Conservation (phyloP, 73 alveolate species). For the Symbiodinium natans region DNA sequence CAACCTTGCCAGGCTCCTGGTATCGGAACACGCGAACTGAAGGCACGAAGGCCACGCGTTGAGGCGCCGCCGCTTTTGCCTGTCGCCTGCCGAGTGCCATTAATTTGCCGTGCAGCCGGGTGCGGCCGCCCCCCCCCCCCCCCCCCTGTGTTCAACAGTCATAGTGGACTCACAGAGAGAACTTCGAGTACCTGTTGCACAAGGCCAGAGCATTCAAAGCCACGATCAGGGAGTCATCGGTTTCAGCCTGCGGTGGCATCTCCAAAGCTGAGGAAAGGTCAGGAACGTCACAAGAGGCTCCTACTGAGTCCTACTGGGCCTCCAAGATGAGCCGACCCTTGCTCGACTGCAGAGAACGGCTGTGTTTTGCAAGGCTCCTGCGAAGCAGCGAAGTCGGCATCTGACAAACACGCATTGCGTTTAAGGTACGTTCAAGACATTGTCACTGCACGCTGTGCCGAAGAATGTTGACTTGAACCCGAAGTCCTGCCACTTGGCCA, state of each 20-base stretch:
- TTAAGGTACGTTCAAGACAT: no score
- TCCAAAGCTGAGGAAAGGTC: not conserved
- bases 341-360: not conserved
- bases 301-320: not conserved
- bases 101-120: no score
- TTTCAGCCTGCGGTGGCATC: slow-evolving; percentile 8
- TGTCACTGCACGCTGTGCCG: no score
- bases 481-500: slow-evolving; percentile 16
- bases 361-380: slow-evolving; percentile 1
- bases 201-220: slow-evolving; percentile 61
- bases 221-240: slow-evolving; percentile 27
- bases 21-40: slow-evolving; percentile 46
- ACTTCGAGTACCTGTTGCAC: slow-evolving; percentile 86
- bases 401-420: no score
- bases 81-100: not conserved
- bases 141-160: no score
- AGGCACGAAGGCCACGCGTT: slow-evolving; percentile 89
- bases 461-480: no score
- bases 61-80: slow-evolving; percentile 22
- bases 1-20: slow-evolving; percentile 21
- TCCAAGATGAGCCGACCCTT: slow-evolving; percentile 4
- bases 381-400: no score
- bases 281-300: not conserved
- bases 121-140: no score
- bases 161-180: no score